Base-by-base conservation (phyloP, 2,329 filamentous ascomycete species). In the Cryphonectria radicalis region DNA sequence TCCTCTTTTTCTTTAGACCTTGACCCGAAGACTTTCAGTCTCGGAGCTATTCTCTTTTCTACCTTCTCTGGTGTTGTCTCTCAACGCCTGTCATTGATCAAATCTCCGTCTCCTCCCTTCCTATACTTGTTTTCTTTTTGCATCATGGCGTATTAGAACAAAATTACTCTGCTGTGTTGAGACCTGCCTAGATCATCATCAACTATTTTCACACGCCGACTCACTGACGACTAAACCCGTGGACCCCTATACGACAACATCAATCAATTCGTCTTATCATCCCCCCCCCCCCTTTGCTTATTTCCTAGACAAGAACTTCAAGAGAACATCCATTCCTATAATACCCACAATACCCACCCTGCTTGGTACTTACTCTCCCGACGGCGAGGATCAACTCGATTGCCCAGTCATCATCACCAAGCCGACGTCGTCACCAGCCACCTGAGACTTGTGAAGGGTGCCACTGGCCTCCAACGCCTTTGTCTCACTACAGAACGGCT, bases 321-420 rank as follows among this genome's bases (percentile, higher is more conserved):
- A 32, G 46, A 17, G 46, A 10, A n/a, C 10, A 8, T 32, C 19
- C 3, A 42, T 42, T 42, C 50, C 67, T 59, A 37, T 32, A 19
- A 19, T 28, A 22, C 37, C 22, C 32, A 25, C 43, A 19, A 19
- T 28, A 22, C 37, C 22, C 32, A 25, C 43, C 43, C 43, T 46
- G 17, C 43, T 46, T 35, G n/a, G 25, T 28, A 11, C n/a, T 14
- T 25, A 13, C 50, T 55, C 25, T 57, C 57, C 25, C 10, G 59
- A 50, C 37, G 1, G 62, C 40, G 55, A 50, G 25, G n/a, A n/a
- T 35, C 28, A 5, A 3, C n/a, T 14, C 6, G 68, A 60, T 57
- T 37, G 37, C 17, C 50, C 50, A 69, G 25, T 59, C 60, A 69
- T 64, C 60, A 50, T 64, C 60, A 50, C 22, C 5, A n/a, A 8